These are phyloP conservation scores for Discostella stelligera DNA, from an alignment of 352 stramenopile genomes.

Conservation along the genomic window DNA sequence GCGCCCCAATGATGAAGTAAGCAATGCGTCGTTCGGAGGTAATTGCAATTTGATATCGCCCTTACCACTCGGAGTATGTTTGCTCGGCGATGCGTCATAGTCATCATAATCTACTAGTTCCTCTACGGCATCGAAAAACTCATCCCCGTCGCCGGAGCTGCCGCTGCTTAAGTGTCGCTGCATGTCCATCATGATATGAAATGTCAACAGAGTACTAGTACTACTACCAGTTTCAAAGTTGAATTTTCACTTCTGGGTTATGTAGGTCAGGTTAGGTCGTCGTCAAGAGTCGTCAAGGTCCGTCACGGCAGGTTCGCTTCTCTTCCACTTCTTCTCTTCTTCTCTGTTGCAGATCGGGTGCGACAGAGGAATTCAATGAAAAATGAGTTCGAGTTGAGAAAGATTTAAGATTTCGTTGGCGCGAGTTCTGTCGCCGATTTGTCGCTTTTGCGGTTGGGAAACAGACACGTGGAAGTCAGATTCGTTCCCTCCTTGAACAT, in stretches of 20 bases:
- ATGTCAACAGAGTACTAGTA: not conserved
- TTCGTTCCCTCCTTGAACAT: not conserved
- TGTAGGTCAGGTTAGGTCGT: too few relatives aligned
- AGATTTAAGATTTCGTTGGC: not conserved
- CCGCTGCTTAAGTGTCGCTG: slow-evolving; percentile 8
- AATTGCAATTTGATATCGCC: too few relatives aligned
- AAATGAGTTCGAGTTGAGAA: not conserved
- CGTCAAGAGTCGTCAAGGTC: too few relatives aligned
- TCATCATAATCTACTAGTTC: slow-evolving; percentile 18
- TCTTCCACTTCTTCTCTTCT: not conserved
- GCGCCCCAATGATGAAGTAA: not conserved
- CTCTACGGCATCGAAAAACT: slow-evolving; percentile 43
- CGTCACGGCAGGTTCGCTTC: not conserved
- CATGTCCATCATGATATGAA: not conserved
- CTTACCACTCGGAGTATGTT: too few relatives aligned
- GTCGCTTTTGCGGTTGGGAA: not conserved
- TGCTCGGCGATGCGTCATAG: not conserved
- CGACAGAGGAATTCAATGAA: not conserved
- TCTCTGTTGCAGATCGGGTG: not conserved
- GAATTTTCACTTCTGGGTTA: too few relatives aligned
- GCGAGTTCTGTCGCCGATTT: not conserved
- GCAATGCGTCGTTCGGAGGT: too few relatives aligned
- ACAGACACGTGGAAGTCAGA: not conserved
- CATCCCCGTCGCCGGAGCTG: slow-evolving; percentile 24
- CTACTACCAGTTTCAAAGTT: not conserved